Evolutionary conservation across 805 yeast genomes (phyloP), one percentile per base, ranked within the genome.

Genomic region (Lachancea quebecensis): DNA sequence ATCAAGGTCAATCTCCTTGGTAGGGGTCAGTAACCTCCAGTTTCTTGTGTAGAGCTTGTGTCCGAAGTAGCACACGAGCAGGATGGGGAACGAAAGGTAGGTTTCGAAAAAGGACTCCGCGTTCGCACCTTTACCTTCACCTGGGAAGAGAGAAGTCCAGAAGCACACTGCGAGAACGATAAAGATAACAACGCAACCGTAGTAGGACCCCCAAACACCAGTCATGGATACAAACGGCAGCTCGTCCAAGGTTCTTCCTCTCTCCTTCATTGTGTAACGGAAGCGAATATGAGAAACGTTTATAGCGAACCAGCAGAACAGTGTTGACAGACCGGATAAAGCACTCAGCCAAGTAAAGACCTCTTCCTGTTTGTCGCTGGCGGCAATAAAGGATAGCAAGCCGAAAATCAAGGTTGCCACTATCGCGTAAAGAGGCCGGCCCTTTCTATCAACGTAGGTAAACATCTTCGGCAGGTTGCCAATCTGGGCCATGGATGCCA

Each of bases 381-480:
- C 71, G 5, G 79, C 81, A 41, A 73, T 67, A 64, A 77, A 81
- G 48, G 83, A 76, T 16, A 81, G 57, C 49, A 80, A 65, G 33
- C 84, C 86, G 59, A 80, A 67, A 11, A 67, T 47, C 42, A 78
- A 65, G n/a, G 82, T 71, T 30, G 73, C 68, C 5, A 59, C 49
- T 56, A 84, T 77, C 30, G 86, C 89, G 41, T 75, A 77, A 47
- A 84, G 62, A 16, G 96, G 95, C 58, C 95, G 75, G 47, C 95
- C 95, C 44, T 68, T 70, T 52, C 83, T 74, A 62, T 87, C 95
- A 49, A 86, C 78, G 66, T 82, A 82, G 31, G 81, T 79, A 45
- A 82, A 73, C 28, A 72, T 56, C 44, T 66, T 66, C 32, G 89
- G 90, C 15, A 82, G 81, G 54, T 74, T 73, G 15, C 82, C 79